phyloP scores from a whole-genome alignment of 495 filamentous ascomycete genomes.

The Penicillium steckii region DNA sequence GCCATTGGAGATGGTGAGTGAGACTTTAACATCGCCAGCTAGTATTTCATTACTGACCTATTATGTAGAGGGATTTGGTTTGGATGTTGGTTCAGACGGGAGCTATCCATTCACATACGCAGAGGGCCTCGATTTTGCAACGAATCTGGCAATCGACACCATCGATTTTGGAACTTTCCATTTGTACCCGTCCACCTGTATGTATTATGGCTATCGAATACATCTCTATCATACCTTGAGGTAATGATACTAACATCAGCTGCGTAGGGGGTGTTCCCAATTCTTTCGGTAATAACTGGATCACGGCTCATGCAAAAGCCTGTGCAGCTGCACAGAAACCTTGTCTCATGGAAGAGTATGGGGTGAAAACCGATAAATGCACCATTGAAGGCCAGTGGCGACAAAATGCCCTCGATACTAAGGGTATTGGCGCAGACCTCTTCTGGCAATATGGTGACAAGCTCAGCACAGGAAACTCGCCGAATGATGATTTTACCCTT shows the following conservation, averaged over 20 bases:
- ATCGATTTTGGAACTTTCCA: constrained; percentile 69
- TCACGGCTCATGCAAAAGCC: constrained; percentile 3
- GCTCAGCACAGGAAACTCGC: not conserved
- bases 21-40: not conserved
- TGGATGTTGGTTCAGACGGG: constrained; percentile 32
- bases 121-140: constrained; percentile 62
- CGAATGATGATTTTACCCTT: constrained; percentile 3
- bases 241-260: not conserved
- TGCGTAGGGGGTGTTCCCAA: constrained; percentile 1
- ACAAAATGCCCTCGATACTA: constrained; percentile 1
- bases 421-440: constrained; percentile 3
- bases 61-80: not conserved
- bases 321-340: constrained; percentile 3
- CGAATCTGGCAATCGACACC: constrained; percentile 52
- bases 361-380: not conserved
- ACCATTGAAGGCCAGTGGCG: not conserved
- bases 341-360: constrained; percentile 7
- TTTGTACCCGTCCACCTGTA: constrained; percentile 47
- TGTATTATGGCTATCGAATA: not conserved
- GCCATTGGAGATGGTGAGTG: constrained; percentile 54
- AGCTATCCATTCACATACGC: constrained; percentile 57
- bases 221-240: constrained; percentile 16
- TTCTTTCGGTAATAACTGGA: constrained; percentile 4
- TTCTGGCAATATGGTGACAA: constrained; percentile 10
- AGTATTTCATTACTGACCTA: not conserved